Evolutionary conservation across 106 monocot genomes (phyloP), one percentile per base, ranked within the genome.

Genomic region (Acorus gramineus): DNA sequence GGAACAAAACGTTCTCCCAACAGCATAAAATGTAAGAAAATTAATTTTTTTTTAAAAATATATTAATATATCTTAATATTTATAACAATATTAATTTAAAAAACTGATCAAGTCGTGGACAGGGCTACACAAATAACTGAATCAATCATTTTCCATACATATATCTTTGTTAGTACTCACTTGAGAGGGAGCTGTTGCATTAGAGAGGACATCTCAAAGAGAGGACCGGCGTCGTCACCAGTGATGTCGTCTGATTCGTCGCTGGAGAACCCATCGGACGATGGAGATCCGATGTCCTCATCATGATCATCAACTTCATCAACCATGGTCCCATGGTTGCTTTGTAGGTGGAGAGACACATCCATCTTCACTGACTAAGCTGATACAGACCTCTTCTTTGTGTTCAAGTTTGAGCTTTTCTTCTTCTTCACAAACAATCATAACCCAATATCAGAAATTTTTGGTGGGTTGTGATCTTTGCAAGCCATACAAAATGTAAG

Each of bases 191-290:
- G 79, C 2, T 83, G 79, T 4, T 68, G 44, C 3, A 72, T 13
- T 45, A 83, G 83, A 54, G 65, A 66, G 8, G 83, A 72, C 83
- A 83, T 83, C 64, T 79, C 61, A 57, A 60, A 79, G 5, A 73
- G 72, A 53, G 68, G 67, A 8, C 71, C 71, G 13, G 66, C 54
- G 2, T 52, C 60, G 4, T 71, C 78, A n/a, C 75, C 74, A 1
- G 78, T 72, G 28, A 71, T 62, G 5, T 73, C 73, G 13, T 4
- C 57, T 4, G 55, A 8, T 2, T 70, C 69, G 4, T 71, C 63
- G 2, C 13, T 47, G 14, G 47, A 67, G 46, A 59, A 69, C 28
- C 28, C 28, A 28, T 28, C 28, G 6, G 79, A 79, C 45, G 54
- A 53, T 52, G 65, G 4, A 11, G 73, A 74, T 2, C 69, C 65